A percentile compares a stretch with the other conserved stretches of the same genome.
These are phyloP conservation scores for Inga oerstediana DNA, from an alignment of 306 rosid genomes.

Conservation along the genomic window DNA sequence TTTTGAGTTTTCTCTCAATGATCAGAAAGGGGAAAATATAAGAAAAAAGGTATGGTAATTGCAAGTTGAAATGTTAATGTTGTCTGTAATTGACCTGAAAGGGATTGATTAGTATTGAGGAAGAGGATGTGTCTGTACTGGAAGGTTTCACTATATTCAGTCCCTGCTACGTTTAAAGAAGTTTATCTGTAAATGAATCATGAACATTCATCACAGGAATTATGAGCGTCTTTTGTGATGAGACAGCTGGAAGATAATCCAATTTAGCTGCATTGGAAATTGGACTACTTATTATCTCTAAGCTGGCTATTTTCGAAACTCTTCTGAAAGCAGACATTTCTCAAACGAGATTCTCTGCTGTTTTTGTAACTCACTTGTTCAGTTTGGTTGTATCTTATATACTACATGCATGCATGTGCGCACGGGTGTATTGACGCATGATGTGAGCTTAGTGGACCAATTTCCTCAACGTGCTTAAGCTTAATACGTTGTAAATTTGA, in stretches of 20 bases:
- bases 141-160: background rate
- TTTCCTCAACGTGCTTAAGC: slow-evolving; percentile 29
- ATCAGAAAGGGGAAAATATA: background rate
- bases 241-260: background rate
- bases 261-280: background rate
- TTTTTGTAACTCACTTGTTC: background rate
- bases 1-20: background rate
- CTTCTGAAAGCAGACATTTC: background rate
- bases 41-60: background rate
- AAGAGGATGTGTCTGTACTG: background rate
- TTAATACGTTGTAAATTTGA: slow-evolving; percentile 40
- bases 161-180: background rate
- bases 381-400: background rate
- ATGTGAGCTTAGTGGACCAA: slow-evolving; percentile 20
- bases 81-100: background rate
- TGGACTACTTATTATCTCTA: background rate
- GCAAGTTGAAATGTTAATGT: background rate
- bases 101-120: slow-evolving; percentile 6
- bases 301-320: background rate
- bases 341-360: background rate
- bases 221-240: background rate
- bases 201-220: background rate
- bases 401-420: background rate
- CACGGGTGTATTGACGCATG: background rate
- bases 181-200: background rate